Base-by-base conservation (phyloP, 2,329 filamentous ascomycete species). In the Coccinonectria pachysandricola region DNA sequence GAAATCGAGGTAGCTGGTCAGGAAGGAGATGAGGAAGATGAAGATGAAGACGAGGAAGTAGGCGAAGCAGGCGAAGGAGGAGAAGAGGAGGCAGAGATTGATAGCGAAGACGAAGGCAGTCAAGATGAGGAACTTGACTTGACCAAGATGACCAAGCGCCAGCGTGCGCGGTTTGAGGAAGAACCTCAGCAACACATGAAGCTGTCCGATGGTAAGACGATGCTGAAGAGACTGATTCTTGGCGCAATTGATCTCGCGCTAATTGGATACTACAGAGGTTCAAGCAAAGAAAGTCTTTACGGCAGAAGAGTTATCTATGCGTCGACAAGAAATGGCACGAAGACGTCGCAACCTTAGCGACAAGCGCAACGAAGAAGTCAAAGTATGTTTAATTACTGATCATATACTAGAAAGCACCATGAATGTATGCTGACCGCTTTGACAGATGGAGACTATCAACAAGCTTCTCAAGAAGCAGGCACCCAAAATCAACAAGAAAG, bases 381-480 rank as follows among this genome's bases (percentile, higher is more conserved):
- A 74, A 64, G 69, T 67, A 57, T 29, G 53, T 10, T 10, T 19
- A 10, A 7, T 19, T 19, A n/a, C n/a, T n/a, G n/a, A n/a, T n/a
- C n/a, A n/a, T n/a, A n/a, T n/a, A n/a, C n/a, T n/a, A n/a, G n/a
- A n/a, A n/a, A n/a, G n/a, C n/a, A n/a, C n/a, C n/a, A n/a, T n/a
- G n/a, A n/a, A n/a, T n/a, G n/a, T n/a, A n/a, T n/a, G n/a, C n/a
- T n/a, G n/a, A n/a, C n/a, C n/a, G n/a, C n/a, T n/a, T 12, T 15
- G 26, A 12, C 41, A 87, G 81, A 83, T 85, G 71, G 83, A 88
- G 62, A 91, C 83, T 0, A 88, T 91, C 68, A 87, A 91, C 62
- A 86, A 87, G 46, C 73, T 91, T 2, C 72, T 91, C 27, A 86
- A 86, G 55, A 86, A 87, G 50, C 83, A 87, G 51, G 80, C 82